Base-by-base conservation (phyloP, 768 basidiomycete species). In the Rossbeevera mucosa region DNA sequence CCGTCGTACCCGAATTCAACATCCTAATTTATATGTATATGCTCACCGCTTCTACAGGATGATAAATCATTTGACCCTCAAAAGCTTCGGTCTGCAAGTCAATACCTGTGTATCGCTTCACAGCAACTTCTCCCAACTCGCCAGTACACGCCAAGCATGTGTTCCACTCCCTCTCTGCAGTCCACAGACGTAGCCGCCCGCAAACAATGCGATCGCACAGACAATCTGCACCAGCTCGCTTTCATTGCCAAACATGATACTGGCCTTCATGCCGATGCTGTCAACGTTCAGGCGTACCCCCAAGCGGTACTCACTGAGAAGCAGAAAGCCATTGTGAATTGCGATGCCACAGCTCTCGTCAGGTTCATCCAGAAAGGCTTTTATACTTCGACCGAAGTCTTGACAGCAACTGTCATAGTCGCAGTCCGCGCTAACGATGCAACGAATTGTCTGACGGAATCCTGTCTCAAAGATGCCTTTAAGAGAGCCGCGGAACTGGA, bases 401-500 rank as follows among this genome's bases (percentile, higher is more conserved):
- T 69, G 47, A 57, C 28, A 21, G 67, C 69, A 52, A 47, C 55
- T n/a, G 58, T 67, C 55, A 64, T 50, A 25, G 64, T 58, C 31
- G 65, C 68, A 1, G 48, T 65, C 47, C 59, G 59, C 6, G 58
- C 68, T n/a, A 70, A 69, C 46, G 58, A 69, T 29, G 52, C 62
- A 49, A 77, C 77, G 6, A 79, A 79, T 55, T 82, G 81, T 59
- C 64, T 82, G 20, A 79, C 80, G 14, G 81, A 84, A 53, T 77
- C 83, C 45, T 82, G 81, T 54, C 71, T 82, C 54, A 75, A 79
- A 20, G 71, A 77, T n/a, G 79, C 74, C 4, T 64, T 80, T 40
- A 55, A 63, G 47, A 69, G 74, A 38, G 83, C 83, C 4, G 66
- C 59, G 45, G 69, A 80, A 55, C 68, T 84, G 20, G 82, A 85